Percentiles rank a stretch among this genome's conserved stretches.
Conservation (phyloP, 805 yeast genomes). For the Hanseniaspora guilliermondii region DNA sequence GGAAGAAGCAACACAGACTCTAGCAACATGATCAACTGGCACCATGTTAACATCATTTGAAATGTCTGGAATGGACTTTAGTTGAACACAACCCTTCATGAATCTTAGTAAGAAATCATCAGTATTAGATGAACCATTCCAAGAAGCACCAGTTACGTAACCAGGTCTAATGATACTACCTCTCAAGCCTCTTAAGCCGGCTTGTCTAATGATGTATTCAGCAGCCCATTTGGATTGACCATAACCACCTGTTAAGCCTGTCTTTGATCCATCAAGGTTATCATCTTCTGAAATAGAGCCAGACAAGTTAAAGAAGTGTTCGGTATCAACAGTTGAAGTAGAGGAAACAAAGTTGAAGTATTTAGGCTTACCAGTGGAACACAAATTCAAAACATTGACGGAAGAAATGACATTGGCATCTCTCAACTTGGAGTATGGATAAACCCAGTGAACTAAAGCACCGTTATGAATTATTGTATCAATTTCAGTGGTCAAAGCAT, state of each 20-base stretch:
- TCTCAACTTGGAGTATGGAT: slow-evolving; percentile 78
- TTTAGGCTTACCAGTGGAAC: slow-evolving; percentile 64
- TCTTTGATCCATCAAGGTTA: slow-evolving; percentile 65
- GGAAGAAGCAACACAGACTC: slow-evolving; percentile 73
- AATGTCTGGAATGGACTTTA: slow-evolving; percentile 77
- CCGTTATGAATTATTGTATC: slow-evolving; percentile 92
- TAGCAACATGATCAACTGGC: slow-evolving; percentile 96
- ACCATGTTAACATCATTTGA: slow-evolving; percentile 85
- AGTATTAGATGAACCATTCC: slow-evolving; percentile 81
- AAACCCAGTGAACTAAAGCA: slow-evolving; percentile 98
- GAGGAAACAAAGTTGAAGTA: slow-evolving; percentile 86
- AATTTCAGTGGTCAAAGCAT: slow-evolving; percentile 39
- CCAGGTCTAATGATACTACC: slow-evolving; percentile 94
- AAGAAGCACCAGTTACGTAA: slow-evolving; percentile 77
- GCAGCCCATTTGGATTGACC: slow-evolving; percentile 99
- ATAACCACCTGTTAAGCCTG: slow-evolving; percentile 80
- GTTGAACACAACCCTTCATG: slow-evolving; percentile 86
- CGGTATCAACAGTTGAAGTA: slow-evolving; percentile 82
- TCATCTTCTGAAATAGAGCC: slow-evolving; percentile 74
- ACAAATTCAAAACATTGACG: slow-evolving; percentile 62
- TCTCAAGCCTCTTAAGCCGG: slow-evolving; percentile 74
- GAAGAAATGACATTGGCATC: slow-evolving; percentile 90
- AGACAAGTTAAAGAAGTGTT: slow-evolving; percentile 63
- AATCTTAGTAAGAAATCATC: slow-evolving; percentile 92
- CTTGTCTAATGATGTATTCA: slow-evolving; percentile 74